Evolutionary conservation across 164 flowering plant species (phyloP).

Genomic region (Macadamia integrifolia): DNA sequence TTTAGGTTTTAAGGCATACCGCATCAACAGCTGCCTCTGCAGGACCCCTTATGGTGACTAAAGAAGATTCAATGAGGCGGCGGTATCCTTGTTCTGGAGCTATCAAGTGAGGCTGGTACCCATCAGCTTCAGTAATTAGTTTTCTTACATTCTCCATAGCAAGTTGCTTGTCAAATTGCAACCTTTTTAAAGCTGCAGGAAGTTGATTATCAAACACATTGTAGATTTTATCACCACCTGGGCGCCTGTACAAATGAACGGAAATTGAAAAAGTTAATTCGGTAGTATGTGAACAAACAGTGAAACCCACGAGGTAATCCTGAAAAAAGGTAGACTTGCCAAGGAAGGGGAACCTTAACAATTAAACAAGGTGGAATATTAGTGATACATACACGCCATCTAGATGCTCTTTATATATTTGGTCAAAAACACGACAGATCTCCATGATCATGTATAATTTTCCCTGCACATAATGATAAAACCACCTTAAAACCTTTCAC

Average conservation of each 20-base stretch:
- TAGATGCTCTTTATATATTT: slow-evolving; percentile 82
- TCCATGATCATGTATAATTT: slow-evolving; percentile 77
- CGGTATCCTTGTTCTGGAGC: slow-evolving; percentile 89
- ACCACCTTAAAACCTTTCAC: background rate
- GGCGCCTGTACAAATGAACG: slow-evolving; percentile 43
- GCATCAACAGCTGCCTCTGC: slow-evolving; percentile 79
- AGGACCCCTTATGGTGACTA: slow-evolving; percentile 57
- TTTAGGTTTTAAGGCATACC: slow-evolving; percentile 28
- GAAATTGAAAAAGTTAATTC: background rate
- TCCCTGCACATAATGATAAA: slow-evolving; percentile 41
- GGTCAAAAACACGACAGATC: slow-evolving; percentile 72
- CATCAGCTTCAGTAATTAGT: slow-evolving; percentile 85
- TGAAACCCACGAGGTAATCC: background rate
- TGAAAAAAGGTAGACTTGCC: no score
- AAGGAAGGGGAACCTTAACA: no score
- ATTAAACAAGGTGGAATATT: background rate
- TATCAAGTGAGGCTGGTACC: slow-evolving; percentile 85
- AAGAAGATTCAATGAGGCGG: slow-evolving; percentile 59
- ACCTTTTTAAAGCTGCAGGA: slow-evolving; percentile 74
- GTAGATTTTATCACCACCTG: slow-evolving; percentile 84
- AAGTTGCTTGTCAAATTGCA: slow-evolving; percentile 85
- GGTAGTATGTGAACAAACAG: background rate
- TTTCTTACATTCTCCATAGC: slow-evolving; percentile 74
- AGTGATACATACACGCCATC: slow-evolving; percentile 63
- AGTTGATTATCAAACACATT: slow-evolving; percentile 73